Base-by-base conservation (phyloP, 805 yeast genomes). In the Cyberlindnera subsufficiens region DNA sequence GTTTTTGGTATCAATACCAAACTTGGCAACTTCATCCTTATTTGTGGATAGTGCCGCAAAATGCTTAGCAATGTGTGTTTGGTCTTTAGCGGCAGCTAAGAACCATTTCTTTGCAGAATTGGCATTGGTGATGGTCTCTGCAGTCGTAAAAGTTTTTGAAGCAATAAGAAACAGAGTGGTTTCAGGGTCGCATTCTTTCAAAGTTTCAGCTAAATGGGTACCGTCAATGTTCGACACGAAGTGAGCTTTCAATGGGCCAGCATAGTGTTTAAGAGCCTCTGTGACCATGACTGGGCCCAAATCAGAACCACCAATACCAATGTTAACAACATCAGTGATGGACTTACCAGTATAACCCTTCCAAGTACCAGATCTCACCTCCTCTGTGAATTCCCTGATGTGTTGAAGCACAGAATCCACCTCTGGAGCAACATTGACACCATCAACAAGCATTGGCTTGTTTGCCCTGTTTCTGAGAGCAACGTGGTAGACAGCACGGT, bases 281-380 rank as follows among this genome's bases (percentile, higher is more conserved):
- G 97, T 88, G 58, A 93, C 98, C 99, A 93, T 93, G 42, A 93
- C 98, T 37, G 99, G 99, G 59, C 99, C 99, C 58, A 93, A 77
- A 68, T 93, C 99, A 25, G 97, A 89, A 56, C 99, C 99, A 64
- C 99, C 99, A 63, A 93, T 93, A 68, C 99, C 99, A 59, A 93
- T 87, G 77, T 93, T 93, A 60, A 93, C 98, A 44, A 93, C 81
- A 60, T 88, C 95, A 56, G 93, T 86, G 69, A 93, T 91, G 57
- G 74, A 69, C 77, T 89, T 88, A 56, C 98, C 98, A 55, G 97
- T 82, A 78, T 86, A 91, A 65, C 99, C 99, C 59, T 79, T 89
- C 97, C 98, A 91, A 53, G 71, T 76, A 59, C 99, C 99, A 38
- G 93, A 82, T 69, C 99, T 82, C 49, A 93, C 86, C 51, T 75